These are phyloP conservation scores for Petunia axillaris DNA, from an alignment of 257 asterid genomes.

Conservation along the genomic window DNA sequence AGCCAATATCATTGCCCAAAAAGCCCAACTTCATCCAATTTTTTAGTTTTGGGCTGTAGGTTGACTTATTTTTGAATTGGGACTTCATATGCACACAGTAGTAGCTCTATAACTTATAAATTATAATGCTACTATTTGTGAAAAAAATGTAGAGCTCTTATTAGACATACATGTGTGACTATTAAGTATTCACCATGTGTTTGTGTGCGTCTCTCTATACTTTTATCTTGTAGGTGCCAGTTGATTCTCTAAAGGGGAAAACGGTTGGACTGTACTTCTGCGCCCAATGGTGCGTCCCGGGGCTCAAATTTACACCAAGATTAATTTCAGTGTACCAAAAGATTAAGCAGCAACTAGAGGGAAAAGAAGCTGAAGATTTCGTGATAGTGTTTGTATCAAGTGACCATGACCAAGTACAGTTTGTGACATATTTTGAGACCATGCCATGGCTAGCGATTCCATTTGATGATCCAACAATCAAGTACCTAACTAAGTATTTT, in stretches of 20 bases:
- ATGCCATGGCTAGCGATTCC: conserved; percentile 81
- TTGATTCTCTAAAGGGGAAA: conserved; percentile 52
- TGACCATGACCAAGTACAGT: conserved; percentile 54
- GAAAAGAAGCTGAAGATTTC: conserved; percentile 37
- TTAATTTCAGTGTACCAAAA: conserved; percentile 52
- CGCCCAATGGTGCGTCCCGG: conserved; percentile 69
- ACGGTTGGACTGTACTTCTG: conserved; percentile 73
- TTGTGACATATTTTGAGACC: conserved; percentile 44
- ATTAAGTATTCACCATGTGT: neutral
- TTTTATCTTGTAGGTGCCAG: conserved; percentile 46
- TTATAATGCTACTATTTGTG: too few relatives aligned
- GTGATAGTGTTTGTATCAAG: conserved; percentile 63
- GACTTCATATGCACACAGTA: neutral
- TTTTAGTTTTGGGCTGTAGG: neutral
- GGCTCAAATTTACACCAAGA: conserved; percentile 52
- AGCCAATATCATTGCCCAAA: neutral
- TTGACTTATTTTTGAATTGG: neutral
- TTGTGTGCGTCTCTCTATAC: neutral
- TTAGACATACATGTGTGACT: neutral
- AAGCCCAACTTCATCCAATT: neutral
- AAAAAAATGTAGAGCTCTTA: neutral
- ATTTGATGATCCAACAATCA: conserved; percentile 50
- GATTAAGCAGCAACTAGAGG: conserved; percentile 41
- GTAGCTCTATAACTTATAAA: neutral
- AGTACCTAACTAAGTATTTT: conserved; percentile 49